phyloP scores from a whole-genome alignment of 805 yeast genomes.

The Saturnispora sekii region DNA sequence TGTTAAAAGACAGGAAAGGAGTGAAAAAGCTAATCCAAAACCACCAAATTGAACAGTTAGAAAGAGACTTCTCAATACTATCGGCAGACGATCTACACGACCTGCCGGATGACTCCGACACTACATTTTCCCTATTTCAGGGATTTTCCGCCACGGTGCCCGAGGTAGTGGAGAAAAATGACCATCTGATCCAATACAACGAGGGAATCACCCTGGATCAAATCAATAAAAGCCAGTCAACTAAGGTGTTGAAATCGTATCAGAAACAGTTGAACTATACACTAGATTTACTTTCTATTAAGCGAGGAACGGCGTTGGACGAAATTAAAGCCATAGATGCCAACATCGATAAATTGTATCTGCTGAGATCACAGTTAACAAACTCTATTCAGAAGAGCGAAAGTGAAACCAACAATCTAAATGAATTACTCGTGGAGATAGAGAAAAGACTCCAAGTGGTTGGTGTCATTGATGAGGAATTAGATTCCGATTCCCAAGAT shows the following conservation, averaged over 20 bases:
- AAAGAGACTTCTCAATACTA: conserved; percentile 40
- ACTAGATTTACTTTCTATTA: conserved; percentile 47
- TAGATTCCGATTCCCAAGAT: conserved; percentile 45
- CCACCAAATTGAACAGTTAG: conserved; percentile 7
- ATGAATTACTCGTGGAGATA: conserved; percentile 35
- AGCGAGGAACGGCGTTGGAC: conserved; percentile 53
- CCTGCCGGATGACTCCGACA: conserved; percentile 31
- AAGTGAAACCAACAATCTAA: conserved; percentile 48
- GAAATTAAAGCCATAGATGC: conserved; percentile 58
- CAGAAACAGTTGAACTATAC: conserved; percentile 30
- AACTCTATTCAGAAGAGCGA: conserved; percentile 53
- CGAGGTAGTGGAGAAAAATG: conserved; percentile 34
- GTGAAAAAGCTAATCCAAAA: conserved; percentile 5
- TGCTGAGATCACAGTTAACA: conserved; percentile 43
- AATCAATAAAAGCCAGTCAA: conserved; percentile 34
- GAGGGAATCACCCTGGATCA: conserved; percentile 30
- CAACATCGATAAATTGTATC: conserved; percentile 42
- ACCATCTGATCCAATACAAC: conserved; percentile 1
- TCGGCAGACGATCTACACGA: conserved; percentile 53
- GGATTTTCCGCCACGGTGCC: conserved; percentile 57
- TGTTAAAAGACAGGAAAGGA: conserved; percentile 8
- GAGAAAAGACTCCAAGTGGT: conserved; percentile 35
- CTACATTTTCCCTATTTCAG: conserved; percentile 48
- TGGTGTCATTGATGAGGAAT: conserved; percentile 29
- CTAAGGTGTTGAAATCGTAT: conserved; percentile 10